These are phyloP conservation scores for Sporothrix schenckii DNA, from an alignment of 2,329 filamentous ascomycete species.

Conservation along the genomic window DNA sequence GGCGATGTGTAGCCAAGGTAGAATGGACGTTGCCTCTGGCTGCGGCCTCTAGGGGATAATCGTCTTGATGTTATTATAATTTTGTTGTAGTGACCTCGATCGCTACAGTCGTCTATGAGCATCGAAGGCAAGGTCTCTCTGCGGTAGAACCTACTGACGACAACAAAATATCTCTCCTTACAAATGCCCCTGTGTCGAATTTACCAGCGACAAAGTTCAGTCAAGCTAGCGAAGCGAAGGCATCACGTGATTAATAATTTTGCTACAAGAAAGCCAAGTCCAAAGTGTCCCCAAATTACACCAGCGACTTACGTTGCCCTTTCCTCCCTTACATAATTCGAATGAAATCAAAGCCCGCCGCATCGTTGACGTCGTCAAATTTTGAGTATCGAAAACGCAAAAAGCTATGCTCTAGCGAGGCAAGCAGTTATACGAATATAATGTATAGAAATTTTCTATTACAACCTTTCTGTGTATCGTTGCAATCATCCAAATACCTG, in stretches of 20 bases:
- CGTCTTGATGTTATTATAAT: background rate
- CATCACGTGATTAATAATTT: background rate
- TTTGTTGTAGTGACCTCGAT: background rate
- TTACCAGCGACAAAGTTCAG: background rate
- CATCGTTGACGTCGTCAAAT: background rate
- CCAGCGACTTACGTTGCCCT: too few relatives aligned
- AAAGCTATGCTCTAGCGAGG: background rate
- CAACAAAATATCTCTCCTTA: background rate
- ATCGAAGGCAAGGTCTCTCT: background rate
- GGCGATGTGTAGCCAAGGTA: background rate
- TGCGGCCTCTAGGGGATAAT: background rate
- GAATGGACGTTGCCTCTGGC: background rate
- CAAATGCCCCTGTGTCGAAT: conserved; percentile 2
- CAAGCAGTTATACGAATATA: background rate
- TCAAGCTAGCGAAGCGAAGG: background rate
- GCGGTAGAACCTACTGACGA: background rate
- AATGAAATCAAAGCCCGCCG: too few relatives aligned
- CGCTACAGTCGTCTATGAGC: background rate
- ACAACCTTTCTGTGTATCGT: background rate
- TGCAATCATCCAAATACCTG: background rate
- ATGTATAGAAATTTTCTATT: background rate
- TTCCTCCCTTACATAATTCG: too few relatives aligned
- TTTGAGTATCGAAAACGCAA: background rate
- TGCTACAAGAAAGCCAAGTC: too few relatives aligned
- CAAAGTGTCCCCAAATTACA: too few relatives aligned